A percentile compares a stretch with the other conserved stretches of the same genome.
phyloP scores from a whole-genome alignment of 2,329 filamentous ascomycete genomes.

The Hymenoscyphus repandus region DNA sequence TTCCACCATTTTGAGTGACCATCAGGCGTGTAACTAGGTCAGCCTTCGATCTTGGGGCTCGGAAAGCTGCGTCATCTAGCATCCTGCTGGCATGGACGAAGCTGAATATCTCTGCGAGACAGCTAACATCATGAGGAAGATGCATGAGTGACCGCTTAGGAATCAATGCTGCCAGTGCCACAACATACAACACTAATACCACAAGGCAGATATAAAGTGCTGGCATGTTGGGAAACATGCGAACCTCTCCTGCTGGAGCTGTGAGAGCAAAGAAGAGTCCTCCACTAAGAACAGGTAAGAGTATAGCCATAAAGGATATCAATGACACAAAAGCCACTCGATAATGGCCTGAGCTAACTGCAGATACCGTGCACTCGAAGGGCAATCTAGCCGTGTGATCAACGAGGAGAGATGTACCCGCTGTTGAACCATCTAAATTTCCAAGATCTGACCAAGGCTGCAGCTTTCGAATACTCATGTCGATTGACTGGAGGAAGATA shows the following conservation, averaged over 20 bases:
- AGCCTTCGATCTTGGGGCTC: constrained; percentile 57
- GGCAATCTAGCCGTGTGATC: constrained; percentile 65
- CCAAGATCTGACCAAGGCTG: constrained; percentile 64
- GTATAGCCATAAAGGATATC: constrained; percentile 52
- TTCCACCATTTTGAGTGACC: constrained; percentile 16
- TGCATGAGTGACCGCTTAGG: constrained; percentile 56
- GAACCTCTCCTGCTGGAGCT: constrained; percentile 43
- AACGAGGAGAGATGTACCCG: constrained; percentile 59
- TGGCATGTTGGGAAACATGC: constrained; percentile 68
- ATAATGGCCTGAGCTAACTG: constrained; percentile 54
- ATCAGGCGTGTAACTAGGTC: constrained; percentile 65
- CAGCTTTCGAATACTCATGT: constrained; percentile 59
- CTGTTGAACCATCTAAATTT: constrained; percentile 51
- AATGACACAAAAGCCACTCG: constrained; percentile 58
- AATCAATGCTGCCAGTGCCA: constrained; percentile 58
- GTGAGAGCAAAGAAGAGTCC: constrained; percentile 72
- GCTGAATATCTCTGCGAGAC: constrained; percentile 70
- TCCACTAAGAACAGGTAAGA: constrained; percentile 62
- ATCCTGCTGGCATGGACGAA: constrained; percentile 72
- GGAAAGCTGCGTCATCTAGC: constrained; percentile 67
- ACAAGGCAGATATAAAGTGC: constrained; percentile 69
- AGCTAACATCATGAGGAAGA: constrained; percentile 68
- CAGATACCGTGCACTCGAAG: constrained; percentile 52
- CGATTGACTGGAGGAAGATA: constrained; percentile 61
- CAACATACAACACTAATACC: constrained; percentile 64